phyloP scores from a whole-genome alignment of 1,284 basidiomycete genomes.

The Pseudozyma tsukubaensis region DNA sequence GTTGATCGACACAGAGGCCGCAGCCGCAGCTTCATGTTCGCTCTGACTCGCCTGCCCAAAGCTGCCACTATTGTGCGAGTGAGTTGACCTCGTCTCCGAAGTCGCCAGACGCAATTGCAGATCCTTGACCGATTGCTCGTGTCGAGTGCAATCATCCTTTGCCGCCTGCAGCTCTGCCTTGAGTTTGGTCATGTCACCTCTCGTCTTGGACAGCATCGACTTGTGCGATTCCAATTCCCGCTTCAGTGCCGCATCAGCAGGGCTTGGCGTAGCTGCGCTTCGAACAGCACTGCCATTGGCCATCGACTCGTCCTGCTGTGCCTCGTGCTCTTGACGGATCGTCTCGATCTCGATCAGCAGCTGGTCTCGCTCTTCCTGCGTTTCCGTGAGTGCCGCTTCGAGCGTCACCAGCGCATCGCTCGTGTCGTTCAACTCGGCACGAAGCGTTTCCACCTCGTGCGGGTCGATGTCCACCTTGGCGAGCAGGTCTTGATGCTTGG shows the following conservation, averaged over 20 bases:
- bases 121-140: constrained; percentile 52
- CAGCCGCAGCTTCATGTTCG: constrained; percentile 30
- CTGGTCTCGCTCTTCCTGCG: constrained; percentile 68
- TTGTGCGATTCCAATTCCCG: constrained; percentile 80
- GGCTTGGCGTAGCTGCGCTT: constrained; percentile 10
- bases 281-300: constrained; percentile 8
- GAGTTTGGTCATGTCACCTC: constrained; percentile 51
- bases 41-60: constrained; percentile 39
- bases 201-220: constrained; percentile 74
- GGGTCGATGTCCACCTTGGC: constrained; percentile 50
- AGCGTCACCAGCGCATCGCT: constrained; percentile 67
- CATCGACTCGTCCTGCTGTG: constrained; percentile 17
- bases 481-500: constrained; percentile 42
- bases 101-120: constrained; percentile 49
- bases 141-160: constrained; percentile 76
- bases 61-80: constrained; percentile 43
- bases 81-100: constrained; percentile 54
- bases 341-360: constrained; percentile 62
- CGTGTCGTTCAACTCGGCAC: constrained; percentile 69
- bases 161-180: constrained; percentile 82
- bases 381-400: constrained; percentile 67
- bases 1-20: constrained; percentile 22
- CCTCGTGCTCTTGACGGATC: constrained; percentile 43
- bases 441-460: constrained; percentile 77
- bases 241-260: constrained; percentile 37